Conservation (phyloP, 2,329 filamentous ascomycete species). For the Calycina marina region DNA sequence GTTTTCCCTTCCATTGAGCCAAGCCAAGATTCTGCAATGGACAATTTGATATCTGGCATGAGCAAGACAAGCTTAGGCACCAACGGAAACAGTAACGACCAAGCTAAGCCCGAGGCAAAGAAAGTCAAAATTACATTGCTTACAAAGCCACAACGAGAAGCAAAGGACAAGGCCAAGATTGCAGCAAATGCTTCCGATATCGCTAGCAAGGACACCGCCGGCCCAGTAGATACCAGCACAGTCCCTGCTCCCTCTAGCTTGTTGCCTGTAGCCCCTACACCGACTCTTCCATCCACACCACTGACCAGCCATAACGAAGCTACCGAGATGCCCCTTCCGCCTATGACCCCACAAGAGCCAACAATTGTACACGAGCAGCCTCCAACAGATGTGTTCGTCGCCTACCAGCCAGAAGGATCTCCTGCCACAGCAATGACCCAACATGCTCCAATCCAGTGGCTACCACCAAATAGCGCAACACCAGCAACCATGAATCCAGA, state of each 20-base stretch:
- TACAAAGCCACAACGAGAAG: constrained; percentile 40
- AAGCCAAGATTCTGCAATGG: constrained; percentile 26
- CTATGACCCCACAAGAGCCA: constrained; percentile 12
- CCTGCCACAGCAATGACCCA: constrained; percentile 25
- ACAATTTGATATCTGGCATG: constrained; percentile 41
- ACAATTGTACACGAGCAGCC: constrained; percentile 1
- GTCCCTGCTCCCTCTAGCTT: too few relatives aligned
- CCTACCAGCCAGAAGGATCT: constrained; percentile 41
- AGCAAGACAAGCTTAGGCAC: constrained; percentile 30
- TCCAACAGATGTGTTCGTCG: constrained; percentile 32
- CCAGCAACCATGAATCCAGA: constrained; percentile 15
- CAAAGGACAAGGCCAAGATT: constrained; percentile 25
- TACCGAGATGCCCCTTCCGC: constrained; percentile 12
- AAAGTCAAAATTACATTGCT: constrained; percentile 47
- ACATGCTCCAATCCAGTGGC: constrained; percentile 33
- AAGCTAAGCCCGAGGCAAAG: constrained; percentile 2
- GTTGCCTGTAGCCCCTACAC: too few relatives aligned
- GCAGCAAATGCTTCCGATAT: constrained; percentile 5
- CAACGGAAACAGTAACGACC: constrained; percentile 12
- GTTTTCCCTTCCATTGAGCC: constrained; percentile 5
- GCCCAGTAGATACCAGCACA: constrained; percentile 2
- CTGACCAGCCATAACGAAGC: constrained; percentile 10
- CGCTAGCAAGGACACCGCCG: constrained; percentile 2
- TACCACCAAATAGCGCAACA: constrained; percentile 30
- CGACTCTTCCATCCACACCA: constrained; percentile 5